Evolutionary conservation across 225 moss, liverwort and hornwort genomes (phyloP).

Genomic region (Thuidium tamariscinum): DNA sequence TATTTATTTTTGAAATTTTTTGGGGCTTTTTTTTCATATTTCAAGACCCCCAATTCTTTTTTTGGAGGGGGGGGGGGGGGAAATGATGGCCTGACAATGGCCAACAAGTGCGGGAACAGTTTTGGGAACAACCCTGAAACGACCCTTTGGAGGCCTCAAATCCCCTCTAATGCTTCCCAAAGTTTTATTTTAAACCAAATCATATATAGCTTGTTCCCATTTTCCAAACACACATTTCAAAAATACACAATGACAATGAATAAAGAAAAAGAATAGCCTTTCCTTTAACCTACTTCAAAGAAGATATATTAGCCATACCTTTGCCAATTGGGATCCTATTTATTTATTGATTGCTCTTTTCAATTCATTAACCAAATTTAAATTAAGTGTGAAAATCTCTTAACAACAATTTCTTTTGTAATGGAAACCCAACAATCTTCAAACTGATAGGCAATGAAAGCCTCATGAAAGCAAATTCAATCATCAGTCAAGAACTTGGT

Average conservation of each 20-base stretch:
- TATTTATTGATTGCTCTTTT: neutral
- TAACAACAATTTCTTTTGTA: rapidly evolving
- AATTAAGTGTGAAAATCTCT: neutral
- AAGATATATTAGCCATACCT: neutral
- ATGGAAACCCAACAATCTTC: neutral
- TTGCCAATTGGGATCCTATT: neutral
- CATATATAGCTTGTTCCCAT: rapidly evolving
- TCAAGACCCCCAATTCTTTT: too few species aligned
- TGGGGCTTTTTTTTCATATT: too few species aligned
- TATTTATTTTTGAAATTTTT: too few species aligned
- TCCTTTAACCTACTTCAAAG: neutral
- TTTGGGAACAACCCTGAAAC: too few species aligned
- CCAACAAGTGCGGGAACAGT: too few species aligned
- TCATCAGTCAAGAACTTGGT: too few species aligned
- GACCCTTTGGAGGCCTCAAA: too few species aligned
- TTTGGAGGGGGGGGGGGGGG: too few species aligned
- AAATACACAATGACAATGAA: neutral
- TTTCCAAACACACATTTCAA: rapidly evolving
- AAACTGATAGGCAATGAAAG: neutral
- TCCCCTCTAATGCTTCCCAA: too few species aligned
- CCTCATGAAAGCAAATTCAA: neutral
- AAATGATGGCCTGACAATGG: too few species aligned
- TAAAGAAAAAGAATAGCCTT: neutral
- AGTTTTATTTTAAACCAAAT: neutral
- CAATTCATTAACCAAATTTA: rapidly evolving